Percentiles rank a stretch among this genome's conserved stretches.
Conservation (phyloP, 1,139 yeast genomes). For the Geotrichum australiense region DNA sequence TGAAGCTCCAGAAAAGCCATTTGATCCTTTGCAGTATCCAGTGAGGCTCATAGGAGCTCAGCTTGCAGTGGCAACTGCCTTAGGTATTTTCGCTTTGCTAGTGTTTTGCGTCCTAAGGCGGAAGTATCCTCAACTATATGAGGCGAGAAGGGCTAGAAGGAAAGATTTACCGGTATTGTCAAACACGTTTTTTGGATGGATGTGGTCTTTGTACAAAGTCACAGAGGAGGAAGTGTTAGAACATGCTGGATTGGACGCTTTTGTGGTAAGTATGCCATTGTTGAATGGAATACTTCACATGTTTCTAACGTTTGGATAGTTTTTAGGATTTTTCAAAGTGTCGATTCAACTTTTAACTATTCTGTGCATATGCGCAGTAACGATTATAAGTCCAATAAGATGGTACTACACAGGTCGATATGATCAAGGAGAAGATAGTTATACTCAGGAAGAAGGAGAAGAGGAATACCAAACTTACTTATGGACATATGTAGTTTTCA, state of each 20-base stretch:
- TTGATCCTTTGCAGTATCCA: constrained; percentile 18
- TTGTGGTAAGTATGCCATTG: constrained; percentile 38
- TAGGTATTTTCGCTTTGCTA: constrained; percentile 60
- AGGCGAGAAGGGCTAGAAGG: constrained; percentile 41
- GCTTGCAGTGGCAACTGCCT: constrained; percentile 47
- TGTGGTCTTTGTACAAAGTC: constrained; percentile 55
- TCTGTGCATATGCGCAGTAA: constrained; percentile 55
- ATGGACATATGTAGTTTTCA: constrained; percentile 83
- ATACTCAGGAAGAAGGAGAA: constrained; percentile 14
- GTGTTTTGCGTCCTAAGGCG: constrained; percentile 58
- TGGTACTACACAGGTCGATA: constrained; percentile 62
- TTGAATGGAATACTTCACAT: neutral
- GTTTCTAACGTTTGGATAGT: constrained; percentile 25
- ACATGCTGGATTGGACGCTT: constrained; percentile 91
- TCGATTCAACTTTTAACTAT: constrained; percentile 55
- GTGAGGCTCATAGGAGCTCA: constrained; percentile 27
- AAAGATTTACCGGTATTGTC: constrained; percentile 39
- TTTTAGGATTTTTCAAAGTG: constrained; percentile 71
- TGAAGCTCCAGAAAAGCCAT: constrained; percentile 17
- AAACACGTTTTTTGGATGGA: constrained; percentile 69
- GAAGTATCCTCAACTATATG: constrained; percentile 66
- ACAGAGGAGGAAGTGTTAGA: constrained; percentile 73
- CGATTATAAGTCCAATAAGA: constrained; percentile 66
- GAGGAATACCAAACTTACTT: constrained; percentile 35
- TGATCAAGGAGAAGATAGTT: constrained; percentile 43